These are phyloP conservation scores for Coprinellus aureogranulatus DNA, from an alignment of 768 basidiomycete genomes.

Conservation along the genomic window DNA sequence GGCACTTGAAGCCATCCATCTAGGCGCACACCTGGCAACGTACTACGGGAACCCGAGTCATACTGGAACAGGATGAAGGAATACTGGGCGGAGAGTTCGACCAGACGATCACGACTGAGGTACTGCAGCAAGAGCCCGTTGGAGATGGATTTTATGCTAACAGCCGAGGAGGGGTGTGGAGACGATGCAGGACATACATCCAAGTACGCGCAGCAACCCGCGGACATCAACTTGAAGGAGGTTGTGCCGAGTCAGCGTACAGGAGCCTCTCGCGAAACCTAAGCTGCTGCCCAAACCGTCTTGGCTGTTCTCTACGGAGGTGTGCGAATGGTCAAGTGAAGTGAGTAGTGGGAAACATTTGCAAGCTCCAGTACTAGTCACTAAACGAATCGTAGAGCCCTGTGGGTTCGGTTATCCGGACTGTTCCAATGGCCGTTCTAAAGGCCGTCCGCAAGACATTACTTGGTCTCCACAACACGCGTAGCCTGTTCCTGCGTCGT, in stretches of 20 bases:
- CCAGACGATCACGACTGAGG: constrained; percentile 63
- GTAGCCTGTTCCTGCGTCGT: constrained; percentile 3
- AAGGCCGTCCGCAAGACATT: constrained; percentile 95
- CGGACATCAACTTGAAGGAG: constrained; percentile 74
- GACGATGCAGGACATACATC: constrained; percentile 66
- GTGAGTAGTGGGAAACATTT: constrained; percentile 57
- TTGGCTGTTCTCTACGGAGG: constrained; percentile 99
- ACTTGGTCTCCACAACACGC: constrained; percentile 86
- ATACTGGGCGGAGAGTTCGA: constrained; percentile 82
- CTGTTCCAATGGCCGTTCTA: constrained; percentile 94
- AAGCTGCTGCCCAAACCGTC: constrained; percentile 95
- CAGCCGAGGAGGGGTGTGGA: constrained; percentile 25
- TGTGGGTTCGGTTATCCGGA: constrained; percentile 90
- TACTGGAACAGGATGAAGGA: constrained; percentile 90
- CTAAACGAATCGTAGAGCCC: constrained; percentile 61
- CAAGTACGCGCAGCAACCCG: constrained; percentile 90
- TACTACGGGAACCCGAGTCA: constrained; percentile 97
- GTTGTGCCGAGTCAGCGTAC: constrained; percentile 92
- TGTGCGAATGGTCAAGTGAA: constrained; percentile 89
- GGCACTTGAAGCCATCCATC: constrained; percentile 91
- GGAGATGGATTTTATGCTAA: constrained; percentile 33
- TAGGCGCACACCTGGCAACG: constrained; percentile 92
- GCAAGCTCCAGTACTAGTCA: background rate
- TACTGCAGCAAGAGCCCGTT: constrained; percentile 43
- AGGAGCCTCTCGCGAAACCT: constrained; percentile 82